Base-by-base conservation (phyloP, 164 flowering plant species). In the Tetrastigma voinierianum region DNA sequence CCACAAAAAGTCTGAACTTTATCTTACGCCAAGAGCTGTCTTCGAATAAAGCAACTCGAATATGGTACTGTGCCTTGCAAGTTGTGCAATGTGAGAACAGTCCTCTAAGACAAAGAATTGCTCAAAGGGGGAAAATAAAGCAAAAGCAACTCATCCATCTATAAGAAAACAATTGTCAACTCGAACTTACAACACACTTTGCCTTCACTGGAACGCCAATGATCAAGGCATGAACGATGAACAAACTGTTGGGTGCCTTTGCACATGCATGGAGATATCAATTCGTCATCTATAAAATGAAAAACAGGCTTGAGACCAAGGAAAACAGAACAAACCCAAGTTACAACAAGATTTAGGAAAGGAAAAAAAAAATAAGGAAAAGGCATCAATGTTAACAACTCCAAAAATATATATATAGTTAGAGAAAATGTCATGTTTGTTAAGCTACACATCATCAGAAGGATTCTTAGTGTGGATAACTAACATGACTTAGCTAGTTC, bases 221-320 rank as follows among this genome's bases (percentile, higher is more conserved):
- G 97, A 78, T 93, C 97, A 69, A 93, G 96, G 71, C 98, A 93
- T 43, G 90, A 76, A 16, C 97, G 90, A 73, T 93, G 98, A 57
- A 93, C 97, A 83, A 93, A 91, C 77, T 93, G 96, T 64, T 91
- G 97, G 48, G 98, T 93, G 62, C 98, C 98, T 78, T 93, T 93
- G 76, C 98, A 91, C 95, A 90, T 84, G 81, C 97, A 93, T 32
- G 97, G 97, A 32, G 98, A 84, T 68, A 93, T 93, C 76, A 91
- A 72, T 48, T 86, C 91, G 70, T 88, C 97, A 71, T 70, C 97
- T 91, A 69, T 48, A 72, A 19, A 67, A 66, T 60, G 16, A 32
- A 67, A 51, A 17, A 47, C 1, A 70, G 54, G n/a, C 48, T 13
- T 47, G 48, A 47, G 49, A 6, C 46, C 32, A 46, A 46, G 24